Evolutionary conservation across 768 basidiomycete genomes (phyloP), one percentile per base, ranked within the genome.

Genomic region (Strobilomyces echinocephalus): DNA sequence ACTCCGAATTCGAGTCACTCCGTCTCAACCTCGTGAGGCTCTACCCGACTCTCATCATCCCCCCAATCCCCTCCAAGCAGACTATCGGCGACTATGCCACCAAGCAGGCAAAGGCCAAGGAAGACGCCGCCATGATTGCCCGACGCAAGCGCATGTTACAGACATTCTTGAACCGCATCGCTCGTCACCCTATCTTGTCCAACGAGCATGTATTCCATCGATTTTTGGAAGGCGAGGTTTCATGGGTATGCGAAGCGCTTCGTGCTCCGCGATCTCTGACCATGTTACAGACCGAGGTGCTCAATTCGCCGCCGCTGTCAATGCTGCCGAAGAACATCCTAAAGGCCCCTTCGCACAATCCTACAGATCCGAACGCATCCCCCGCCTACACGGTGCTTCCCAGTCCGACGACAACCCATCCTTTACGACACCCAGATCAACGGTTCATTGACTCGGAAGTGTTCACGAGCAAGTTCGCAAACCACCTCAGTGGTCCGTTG

Each of bases 31-130:
- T 99, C 45, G 78, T 83, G 47, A 92, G 85, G 64, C 78, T 99
- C 42, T 97, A 99, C 68, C 97, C 97, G 0, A 97, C 95, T 9
- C 74, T 95, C 61, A 98, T 99, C 63, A 87, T 99, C 55, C 95
- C 97, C 3, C 97, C 97, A 40, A 97, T 99, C 49, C 97, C 97
- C 3, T 94, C 91, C 1, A 98, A 99, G 72, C 93, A 98, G 72
- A 88, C 88, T 1, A 77, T 99, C 36, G 84, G 91, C 8, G 97
- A 98, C 63, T 99, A 99, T 75, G 97, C 97, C 2, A 87, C 94
- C 56, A 98, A 97, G 71, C 94, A 94, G 64, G 86, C 81, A 14
- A 97, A 95, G 70, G 97, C 95, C 21, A 97, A 95, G 66, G 97
- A 99, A 65, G 97, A 99, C 68, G 84, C 85, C 3, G 80, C 87